Evolutionary conservation across 495 filamentous ascomycete genomes (phyloP).

Genomic region (Aspergillus nanangensis): DNA sequence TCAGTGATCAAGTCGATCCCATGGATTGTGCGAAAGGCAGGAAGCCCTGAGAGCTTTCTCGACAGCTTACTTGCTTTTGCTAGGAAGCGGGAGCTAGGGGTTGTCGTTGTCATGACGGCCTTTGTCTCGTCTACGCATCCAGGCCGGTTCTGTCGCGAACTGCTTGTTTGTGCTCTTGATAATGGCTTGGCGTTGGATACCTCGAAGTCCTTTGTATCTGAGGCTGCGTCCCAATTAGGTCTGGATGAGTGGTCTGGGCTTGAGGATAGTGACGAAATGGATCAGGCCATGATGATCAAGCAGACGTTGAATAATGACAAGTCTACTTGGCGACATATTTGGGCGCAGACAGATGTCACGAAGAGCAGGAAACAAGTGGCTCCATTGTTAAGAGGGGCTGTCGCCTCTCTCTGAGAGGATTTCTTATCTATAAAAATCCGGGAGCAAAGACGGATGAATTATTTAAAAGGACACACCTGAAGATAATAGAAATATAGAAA

Average conservation of each 20-base stretch:
- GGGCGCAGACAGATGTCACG: conserved; percentile 62
- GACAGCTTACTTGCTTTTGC: conserved; percentile 51
- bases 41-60: conserved; percentile 36
- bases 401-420: conserved; percentile 32
- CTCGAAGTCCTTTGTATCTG: conserved; percentile 48
- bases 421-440: not conserved
- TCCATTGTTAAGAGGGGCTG: conserved; percentile 68
- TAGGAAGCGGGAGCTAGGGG: conserved; percentile 50
- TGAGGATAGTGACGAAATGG: conserved; percentile 25
- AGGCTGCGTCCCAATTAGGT: conserved; percentile 44
- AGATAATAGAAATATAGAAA: too few relatives aligned
- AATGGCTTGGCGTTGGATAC: conserved; percentile 38
- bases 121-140: conserved; percentile 36
- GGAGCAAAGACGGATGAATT: too few relatives aligned
- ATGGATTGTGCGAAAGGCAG: conserved; percentile 57
- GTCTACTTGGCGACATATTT: conserved; percentile 40
- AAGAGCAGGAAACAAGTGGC: conserved; percentile 87
- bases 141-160: conserved; percentile 59
- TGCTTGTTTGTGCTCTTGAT: conserved; percentile 62
- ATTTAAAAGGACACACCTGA: too few relatives aligned
- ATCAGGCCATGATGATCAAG: conserved; percentile 29
- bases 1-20: conserved; percentile 63
- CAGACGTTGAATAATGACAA: conserved; percentile 15
- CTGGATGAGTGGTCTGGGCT: conserved; percentile 52
- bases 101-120: conserved; percentile 76